A percentile compares a stretch with the other conserved stretches of the same genome.
Conservation (phyloP, 495 filamentous ascomycete genomes). For the Penicillium egyptiacum region DNA sequence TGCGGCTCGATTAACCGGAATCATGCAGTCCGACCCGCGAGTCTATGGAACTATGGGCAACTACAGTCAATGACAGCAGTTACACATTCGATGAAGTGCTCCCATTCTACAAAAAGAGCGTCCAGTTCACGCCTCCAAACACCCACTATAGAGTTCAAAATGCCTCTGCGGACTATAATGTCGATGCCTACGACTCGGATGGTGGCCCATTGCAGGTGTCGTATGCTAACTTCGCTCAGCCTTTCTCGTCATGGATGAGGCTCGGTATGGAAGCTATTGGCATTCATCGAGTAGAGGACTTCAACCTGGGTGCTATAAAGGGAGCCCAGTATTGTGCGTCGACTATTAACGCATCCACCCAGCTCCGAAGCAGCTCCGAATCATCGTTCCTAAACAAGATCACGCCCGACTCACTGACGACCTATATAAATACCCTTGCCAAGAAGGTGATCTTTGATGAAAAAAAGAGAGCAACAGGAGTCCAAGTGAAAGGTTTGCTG, state of each 20-base stretch:
- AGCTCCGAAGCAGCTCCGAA: slow-evolving; percentile 41
- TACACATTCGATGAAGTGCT: slow-evolving; percentile 55
- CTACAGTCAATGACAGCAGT: slow-evolving; percentile 52
- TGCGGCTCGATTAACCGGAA: background rate
- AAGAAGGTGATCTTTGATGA: slow-evolving; percentile 8
- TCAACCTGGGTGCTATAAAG: slow-evolving; percentile 43
- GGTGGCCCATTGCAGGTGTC: slow-evolving; percentile 52
- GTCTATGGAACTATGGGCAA: slow-evolving; percentile 56
- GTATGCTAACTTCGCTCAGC: slow-evolving; percentile 48
- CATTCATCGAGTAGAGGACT: slow-evolving; percentile 33
- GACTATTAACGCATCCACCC: slow-evolving; percentile 37
- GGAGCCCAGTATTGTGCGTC: slow-evolving; percentile 40
- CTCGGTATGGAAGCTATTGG: slow-evolving; percentile 41
- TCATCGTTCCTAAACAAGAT: slow-evolving; percentile 33
- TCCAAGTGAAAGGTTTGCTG: slow-evolving; percentile 22
- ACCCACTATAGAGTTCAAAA: slow-evolving; percentile 34
- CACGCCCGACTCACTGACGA: background rate
- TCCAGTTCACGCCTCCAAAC: slow-evolving; percentile 54
- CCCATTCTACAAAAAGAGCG: slow-evolving; percentile 55
- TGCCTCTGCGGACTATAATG: slow-evolving; percentile 46
- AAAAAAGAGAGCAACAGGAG: slow-evolving; percentile 10
- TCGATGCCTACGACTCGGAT: slow-evolving; percentile 26
- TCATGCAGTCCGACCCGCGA: slow-evolving; percentile 34
- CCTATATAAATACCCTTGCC: slow-evolving; percentile 1
- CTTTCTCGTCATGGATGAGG: slow-evolving; percentile 45